These are phyloP conservation scores for Pythium myriotylum DNA, from an alignment of 352 stramenopile species.

Conservation along the genomic window DNA sequence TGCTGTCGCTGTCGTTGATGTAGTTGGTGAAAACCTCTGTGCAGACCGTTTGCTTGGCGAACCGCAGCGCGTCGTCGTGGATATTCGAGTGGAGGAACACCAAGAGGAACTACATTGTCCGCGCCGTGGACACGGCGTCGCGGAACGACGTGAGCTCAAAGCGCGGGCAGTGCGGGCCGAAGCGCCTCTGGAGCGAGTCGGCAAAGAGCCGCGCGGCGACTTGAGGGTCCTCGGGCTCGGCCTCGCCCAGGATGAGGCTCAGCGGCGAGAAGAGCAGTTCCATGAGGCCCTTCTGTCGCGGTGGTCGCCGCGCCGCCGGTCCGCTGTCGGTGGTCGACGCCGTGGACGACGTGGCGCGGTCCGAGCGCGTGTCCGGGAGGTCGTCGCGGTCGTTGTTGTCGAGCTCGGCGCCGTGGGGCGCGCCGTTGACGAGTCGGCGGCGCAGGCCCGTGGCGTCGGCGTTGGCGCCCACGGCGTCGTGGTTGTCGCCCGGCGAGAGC, in stretches of 20 bases:
- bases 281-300: slow-evolving; percentile 58
- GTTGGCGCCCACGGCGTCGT: slow-evolving; percentile 4
- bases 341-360: slow-evolving; percentile 15
- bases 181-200: slow-evolving; percentile 54
- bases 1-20: slow-evolving; percentile 78
- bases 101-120: slow-evolving; percentile 80
- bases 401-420: slow-evolving; percentile 3
- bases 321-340: slow-evolving; percentile 1
- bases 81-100: slow-evolving; percentile 87
- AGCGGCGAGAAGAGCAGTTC: slow-evolving; percentile 77
- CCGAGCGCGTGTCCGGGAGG: slow-evolving; percentile 1
- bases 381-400: slow-evolving; percentile 4
- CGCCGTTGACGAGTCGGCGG: slow-evolving; percentile 37
- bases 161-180: slow-evolving; percentile 54
- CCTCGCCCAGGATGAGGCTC: slow-evolving; percentile 74
- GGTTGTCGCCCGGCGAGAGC: slow-evolving; percentile 5
- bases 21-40: slow-evolving; percentile 72
- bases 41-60: slow-evolving; percentile 77
- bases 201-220: slow-evolving; percentile 55
- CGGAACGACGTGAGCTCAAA: slow-evolving; percentile 86
- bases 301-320: slow-evolving; percentile 1
- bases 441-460: slow-evolving; percentile 24
- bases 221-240: slow-evolving; percentile 70
- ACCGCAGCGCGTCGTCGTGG: slow-evolving; percentile 74
- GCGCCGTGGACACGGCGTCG: slow-evolving; percentile 76